A percentile compares a stretch with the other conserved stretches of the same genome.
These are phyloP conservation scores for Madurella mycetomatis DNA, from an alignment of 2,329 filamentous ascomycete genomes.

Conservation along the genomic window DNA sequence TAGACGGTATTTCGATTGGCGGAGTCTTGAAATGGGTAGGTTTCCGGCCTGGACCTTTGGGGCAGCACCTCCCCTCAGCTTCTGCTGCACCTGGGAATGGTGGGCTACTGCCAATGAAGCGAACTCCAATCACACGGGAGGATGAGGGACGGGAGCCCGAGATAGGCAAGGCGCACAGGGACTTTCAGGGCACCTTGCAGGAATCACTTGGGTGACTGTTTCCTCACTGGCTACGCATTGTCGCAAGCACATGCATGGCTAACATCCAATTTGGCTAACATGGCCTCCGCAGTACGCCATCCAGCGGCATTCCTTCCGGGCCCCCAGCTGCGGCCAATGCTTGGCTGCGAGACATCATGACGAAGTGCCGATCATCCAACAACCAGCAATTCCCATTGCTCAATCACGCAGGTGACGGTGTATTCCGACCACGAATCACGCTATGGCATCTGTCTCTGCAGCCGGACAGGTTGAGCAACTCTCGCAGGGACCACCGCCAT, in stretches of 20 bases:
- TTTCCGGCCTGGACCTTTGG: slow-evolving; percentile 1
- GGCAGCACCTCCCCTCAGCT: neutral
- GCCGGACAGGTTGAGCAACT: neutral
- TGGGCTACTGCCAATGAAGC: slow-evolving; percentile 18
- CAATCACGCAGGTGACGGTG: slow-evolving; percentile 12
- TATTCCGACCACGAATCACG: slow-evolving; percentile 25
- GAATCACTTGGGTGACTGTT: neutral
- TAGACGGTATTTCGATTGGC: neutral
- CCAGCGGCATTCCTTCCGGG: slow-evolving; percentile 8
- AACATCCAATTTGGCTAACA: slow-evolving; percentile 1
- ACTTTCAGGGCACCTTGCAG: slow-evolving; percentile 21
- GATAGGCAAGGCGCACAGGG: slow-evolving; percentile 4
- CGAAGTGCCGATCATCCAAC: neutral
- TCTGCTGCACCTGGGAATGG: slow-evolving; percentile 8
- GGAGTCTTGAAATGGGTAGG: neutral
- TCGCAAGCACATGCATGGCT: slow-evolving; percentile 19
- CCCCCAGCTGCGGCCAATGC: slow-evolving; percentile 21
- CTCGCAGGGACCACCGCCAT: neutral
- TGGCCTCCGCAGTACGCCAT: too few species aligned
- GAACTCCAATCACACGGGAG: neutral
- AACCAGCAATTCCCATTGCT: slow-evolving; percentile 9
- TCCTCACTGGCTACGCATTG: slow-evolving; percentile 19
- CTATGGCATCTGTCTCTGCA: neutral
- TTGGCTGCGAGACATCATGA: neutral
- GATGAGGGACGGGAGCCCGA: neutral